Evolutionary conservation across 805 yeast genomes (phyloP).

Genomic region (Alloascoidea hylecoeti): DNA sequence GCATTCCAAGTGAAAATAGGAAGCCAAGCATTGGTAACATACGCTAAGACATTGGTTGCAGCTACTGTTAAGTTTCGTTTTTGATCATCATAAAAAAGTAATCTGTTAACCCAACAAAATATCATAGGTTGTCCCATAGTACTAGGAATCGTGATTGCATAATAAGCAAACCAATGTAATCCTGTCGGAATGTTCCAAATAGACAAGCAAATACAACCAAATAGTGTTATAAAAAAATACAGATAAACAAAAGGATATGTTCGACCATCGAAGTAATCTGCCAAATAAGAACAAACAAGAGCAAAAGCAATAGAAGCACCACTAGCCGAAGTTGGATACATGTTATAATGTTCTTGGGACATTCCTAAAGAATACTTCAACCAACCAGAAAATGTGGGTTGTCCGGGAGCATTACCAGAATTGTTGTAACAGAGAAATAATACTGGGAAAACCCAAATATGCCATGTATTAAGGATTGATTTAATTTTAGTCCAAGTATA

Average conservation of each 20-base stretch:
- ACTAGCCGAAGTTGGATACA: conserved; percentile 23
- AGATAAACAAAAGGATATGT: conserved; percentile 22
- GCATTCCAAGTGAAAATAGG: conserved; percentile 27
- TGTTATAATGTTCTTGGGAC: conserved; percentile 21
- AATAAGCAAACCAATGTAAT: conserved; percentile 36
- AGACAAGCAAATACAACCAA: conserved; percentile 29
- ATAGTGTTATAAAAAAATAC: conserved; percentile 21
- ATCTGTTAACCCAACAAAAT: conserved; percentile 40
- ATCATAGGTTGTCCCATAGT: conserved; percentile 42
- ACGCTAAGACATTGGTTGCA: conserved; percentile 25
- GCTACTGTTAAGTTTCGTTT: conserved; percentile 23
- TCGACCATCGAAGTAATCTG: conserved; percentile 21
- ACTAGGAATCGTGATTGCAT: conserved; percentile 30
- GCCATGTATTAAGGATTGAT: no score
- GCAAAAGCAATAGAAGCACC: conserved; percentile 25
- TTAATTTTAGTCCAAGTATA: no score
- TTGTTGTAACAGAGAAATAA: conserved; percentile 25
- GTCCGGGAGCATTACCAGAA: conserved; percentile 18
- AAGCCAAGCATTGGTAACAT: conserved; percentile 25
- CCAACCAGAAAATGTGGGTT: conserved; percentile 32
- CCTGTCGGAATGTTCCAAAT: conserved; percentile 34
- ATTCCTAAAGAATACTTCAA: conserved; percentile 22
- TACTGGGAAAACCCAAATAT: conserved; percentile 26
- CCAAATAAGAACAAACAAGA: conserved; percentile 20
- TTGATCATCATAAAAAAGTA: conserved; percentile 25